phyloP scores from a whole-genome alignment of 306 rosid species.

The Ceratonia siliqua region DNA sequence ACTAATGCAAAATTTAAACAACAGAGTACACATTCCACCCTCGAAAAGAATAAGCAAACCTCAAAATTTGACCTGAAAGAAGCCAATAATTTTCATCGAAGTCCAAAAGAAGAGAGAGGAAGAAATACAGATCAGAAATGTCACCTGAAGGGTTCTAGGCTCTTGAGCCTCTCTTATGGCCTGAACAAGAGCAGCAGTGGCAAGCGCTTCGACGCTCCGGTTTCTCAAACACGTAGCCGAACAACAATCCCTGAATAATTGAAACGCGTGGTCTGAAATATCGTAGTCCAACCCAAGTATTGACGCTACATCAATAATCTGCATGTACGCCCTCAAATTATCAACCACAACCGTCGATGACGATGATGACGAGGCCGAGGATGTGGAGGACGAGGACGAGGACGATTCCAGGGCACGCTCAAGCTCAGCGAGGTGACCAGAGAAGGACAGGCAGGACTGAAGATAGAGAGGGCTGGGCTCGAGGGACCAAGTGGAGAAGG shows the following conservation, averaged over 20 bases:
- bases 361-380: slow-evolving; percentile 47
- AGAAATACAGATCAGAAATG: background rate
- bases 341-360: slow-evolving; percentile 80
- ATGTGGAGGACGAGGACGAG: slow-evolving; percentile 47
- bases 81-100: background rate
- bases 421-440: slow-evolving; percentile 96
- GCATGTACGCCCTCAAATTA: slow-evolving; percentile 94
- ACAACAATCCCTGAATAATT: slow-evolving; percentile 93
- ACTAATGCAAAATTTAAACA: background rate
- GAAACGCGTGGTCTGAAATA: slow-evolving; percentile 88
- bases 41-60: background rate
- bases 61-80: background rate
- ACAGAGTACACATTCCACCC: background rate
- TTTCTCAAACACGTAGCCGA: slow-evolving; percentile 95
- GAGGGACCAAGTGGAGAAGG: slow-evolving; percentile 94
- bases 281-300: slow-evolving; percentile 80
- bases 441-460: slow-evolving; percentile 78
- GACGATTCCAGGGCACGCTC: slow-evolving; percentile 80
- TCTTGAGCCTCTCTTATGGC: slow-evolving; percentile 97
- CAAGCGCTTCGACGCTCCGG: slow-evolving; percentile 96
- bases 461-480: slow-evolving; percentile 82
- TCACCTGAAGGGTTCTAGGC: slow-evolving; percentile 90
- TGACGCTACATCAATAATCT: slow-evolving; percentile 90
- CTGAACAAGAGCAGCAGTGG: slow-evolving; percentile 96
- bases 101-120: background rate